Conservation (phyloP, 169 alveolate genomes). For the Condylostoma magnum region DNA sequence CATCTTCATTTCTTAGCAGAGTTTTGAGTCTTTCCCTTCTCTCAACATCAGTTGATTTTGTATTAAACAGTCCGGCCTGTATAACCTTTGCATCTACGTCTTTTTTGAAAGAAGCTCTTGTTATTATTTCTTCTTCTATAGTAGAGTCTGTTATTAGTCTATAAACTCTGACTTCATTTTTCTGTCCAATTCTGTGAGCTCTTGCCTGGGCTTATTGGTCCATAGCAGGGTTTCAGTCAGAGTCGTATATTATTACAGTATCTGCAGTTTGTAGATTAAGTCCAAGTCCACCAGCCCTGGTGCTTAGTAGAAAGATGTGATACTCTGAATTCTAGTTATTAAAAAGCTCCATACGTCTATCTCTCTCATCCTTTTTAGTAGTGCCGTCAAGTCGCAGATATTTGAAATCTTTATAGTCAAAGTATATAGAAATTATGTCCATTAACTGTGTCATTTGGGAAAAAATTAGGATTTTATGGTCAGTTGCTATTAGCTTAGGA, state of each 20-base stretch:
- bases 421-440: slow-evolving; percentile 88
- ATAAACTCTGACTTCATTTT: slow-evolving; percentile 90
- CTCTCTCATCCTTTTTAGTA: slow-evolving; percentile 93
- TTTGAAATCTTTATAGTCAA: slow-evolving; percentile 78
- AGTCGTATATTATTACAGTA: slow-evolving; percentile 95
- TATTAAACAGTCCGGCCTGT: slow-evolving; percentile 91
- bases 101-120: slow-evolving; percentile 88
- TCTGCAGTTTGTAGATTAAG: slow-evolving; percentile 97
- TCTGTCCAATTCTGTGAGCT: slow-evolving; percentile 95
- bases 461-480: slow-evolving; percentile 91
- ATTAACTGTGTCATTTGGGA: slow-evolving; percentile 92
- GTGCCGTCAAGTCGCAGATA: slow-evolving; percentile 94
- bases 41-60: slow-evolving; percentile 79
- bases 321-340: slow-evolving; percentile 78
- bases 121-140: slow-evolving; percentile 88
- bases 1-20: slow-evolving; percentile 74
- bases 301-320: slow-evolving; percentile 92
- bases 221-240: slow-evolving; percentile 95
- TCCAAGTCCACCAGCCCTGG: slow-evolving; percentile 99
- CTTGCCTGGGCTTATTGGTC: slow-evolving; percentile 94
- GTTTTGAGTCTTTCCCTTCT: slow-evolving; percentile 81
- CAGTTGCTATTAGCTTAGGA: slow-evolving; percentile 84
- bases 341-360: slow-evolving; percentile 76
- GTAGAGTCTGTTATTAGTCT: slow-evolving; percentile 85
- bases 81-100: slow-evolving; percentile 91